Evolutionary conservation across 148 eudicot species (phyloP).

Genomic region (Agrostemma githago): DNA sequence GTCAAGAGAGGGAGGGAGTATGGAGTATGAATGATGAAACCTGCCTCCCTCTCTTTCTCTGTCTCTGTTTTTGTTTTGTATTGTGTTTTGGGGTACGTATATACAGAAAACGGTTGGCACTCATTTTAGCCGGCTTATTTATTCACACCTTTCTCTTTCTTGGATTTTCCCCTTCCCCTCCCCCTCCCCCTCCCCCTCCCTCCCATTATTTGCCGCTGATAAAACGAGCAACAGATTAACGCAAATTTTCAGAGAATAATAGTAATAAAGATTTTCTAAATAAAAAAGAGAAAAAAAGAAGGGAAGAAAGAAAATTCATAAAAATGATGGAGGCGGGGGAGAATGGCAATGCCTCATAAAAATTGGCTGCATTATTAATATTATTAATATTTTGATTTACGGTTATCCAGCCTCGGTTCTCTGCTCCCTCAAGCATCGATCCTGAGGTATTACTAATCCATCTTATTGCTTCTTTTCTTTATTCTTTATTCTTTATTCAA

Average conservation of each 20-base stretch:
- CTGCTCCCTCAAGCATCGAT: slow-evolving; percentile 52
- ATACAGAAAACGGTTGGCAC: not conserved
- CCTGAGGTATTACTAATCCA: slow-evolving; percentile 42
- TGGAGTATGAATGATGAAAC: not conserved
- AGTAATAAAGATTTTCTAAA: no score
- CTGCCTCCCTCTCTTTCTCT: not conserved
- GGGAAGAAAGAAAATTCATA: not conserved
- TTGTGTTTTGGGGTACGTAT: no score
- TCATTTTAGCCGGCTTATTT: not conserved
- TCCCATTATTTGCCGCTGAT: not conserved
- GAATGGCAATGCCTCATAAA: not conserved
- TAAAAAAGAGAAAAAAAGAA: no score
- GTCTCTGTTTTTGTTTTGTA: no score
- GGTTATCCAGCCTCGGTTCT: slow-evolving; percentile 56
- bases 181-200: not conserved
- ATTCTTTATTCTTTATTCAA: not conserved
- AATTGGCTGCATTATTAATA: not conserved
- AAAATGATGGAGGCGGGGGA: not conserved
- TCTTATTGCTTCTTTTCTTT: not conserved
- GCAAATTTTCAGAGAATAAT: not conserved
- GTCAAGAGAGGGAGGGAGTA: not conserved
- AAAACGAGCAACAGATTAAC: not conserved
- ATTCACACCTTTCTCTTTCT: not conserved
- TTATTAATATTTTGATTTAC: not conserved
- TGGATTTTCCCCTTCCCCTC: not conserved